Evolutionary conservation across 192 early-diverging fungal species (phyloP).

Genomic region (Rhizoclosmatium sp.): DNA sequence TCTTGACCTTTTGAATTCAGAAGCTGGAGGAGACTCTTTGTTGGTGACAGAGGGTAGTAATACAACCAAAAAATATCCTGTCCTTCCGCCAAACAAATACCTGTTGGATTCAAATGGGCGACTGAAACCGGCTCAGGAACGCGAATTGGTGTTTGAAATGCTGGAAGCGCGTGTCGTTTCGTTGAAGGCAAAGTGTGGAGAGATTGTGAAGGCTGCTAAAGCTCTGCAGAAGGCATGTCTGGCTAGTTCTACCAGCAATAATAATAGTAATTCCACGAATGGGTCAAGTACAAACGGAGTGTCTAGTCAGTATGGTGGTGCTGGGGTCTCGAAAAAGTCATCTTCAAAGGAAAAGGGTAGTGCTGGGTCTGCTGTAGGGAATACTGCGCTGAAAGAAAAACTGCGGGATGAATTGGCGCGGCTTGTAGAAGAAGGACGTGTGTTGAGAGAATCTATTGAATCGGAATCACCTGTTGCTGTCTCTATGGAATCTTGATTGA

Average conservation of each 20-base stretch:
- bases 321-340: background rate
- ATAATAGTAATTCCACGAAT: background rate
- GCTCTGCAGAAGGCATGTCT: slow-evolving; percentile 1
- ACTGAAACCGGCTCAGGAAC: slow-evolving; percentile 7
- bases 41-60: background rate
- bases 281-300: background rate
- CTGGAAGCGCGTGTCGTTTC: slow-evolving; percentile 5
- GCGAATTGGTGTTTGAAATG: slow-evolving; percentile 20
- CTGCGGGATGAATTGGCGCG: slow-evolving; percentile 3
- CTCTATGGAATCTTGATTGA: too few relatives aligned
- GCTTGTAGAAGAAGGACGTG: slow-evolving; percentile 8
- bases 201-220: slow-evolving; percentile 1
- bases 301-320: background rate
- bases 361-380: background rate
- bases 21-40: background rate
- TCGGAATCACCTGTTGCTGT: background rate
- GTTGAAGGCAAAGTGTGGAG: slow-evolving; percentile 12
- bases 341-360: background rate
- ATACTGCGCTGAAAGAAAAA: background rate
- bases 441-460: slow-evolving; percentile 6
- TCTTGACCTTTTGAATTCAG: too few relatives aligned
- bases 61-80: background rate
- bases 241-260: background rate
- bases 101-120: background rate
- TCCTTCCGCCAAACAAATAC: background rate